Base-by-base conservation (phyloP, 495 filamentous ascomycete species). In the Aspergillus panamensis region DNA sequence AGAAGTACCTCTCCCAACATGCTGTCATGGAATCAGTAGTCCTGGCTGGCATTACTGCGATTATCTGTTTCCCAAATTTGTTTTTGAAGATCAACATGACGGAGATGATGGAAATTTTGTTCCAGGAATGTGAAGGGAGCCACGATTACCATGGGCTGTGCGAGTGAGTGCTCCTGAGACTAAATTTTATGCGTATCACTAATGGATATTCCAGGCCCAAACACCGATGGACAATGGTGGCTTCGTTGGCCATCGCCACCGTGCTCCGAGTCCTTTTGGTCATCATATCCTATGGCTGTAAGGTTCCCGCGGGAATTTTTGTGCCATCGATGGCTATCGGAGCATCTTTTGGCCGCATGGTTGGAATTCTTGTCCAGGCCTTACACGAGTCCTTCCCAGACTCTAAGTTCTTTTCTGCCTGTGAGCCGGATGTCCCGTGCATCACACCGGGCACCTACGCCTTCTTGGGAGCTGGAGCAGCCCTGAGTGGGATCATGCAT, bases 1-100 rank as follows among this genome's bases (percentile, higher is more conserved):
- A 97, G 80, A 95, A 91, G 63, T 97, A 96, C 68, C 80, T 98
- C 2, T 79, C 84, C 0, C 81, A 90, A 55, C 92, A 92, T 74
- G 87, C 94, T 7, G 82, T 97, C 12, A 77, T 91, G n/a, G 94
- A 98, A 72, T 87, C 91, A 7, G 91, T 91, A 1, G 66, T 96
- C 35, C 78, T 97, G 52, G 92, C 94, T 3, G 82, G 83, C 1
- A 79, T 84, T 8, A 97, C 94, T 10, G 95, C 93, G 3, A 77
- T 97, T 51, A 78, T 97, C 7, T 97, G 94, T 74, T 98, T 93
- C 65, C 94, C 92, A 1, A 98, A 97, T 69, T 92, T 90, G 71
- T 97, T 98, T 64, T 70, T 98, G 50, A 82, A 89, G 61, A 97
- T 98, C 65, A 96, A 98, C 72, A 97, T 98, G 94, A 97, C 94